Evolutionary conservation across 2,329 filamentous ascomycete genomes (phyloP).

Genomic region (Bertia moriformis): DNA sequence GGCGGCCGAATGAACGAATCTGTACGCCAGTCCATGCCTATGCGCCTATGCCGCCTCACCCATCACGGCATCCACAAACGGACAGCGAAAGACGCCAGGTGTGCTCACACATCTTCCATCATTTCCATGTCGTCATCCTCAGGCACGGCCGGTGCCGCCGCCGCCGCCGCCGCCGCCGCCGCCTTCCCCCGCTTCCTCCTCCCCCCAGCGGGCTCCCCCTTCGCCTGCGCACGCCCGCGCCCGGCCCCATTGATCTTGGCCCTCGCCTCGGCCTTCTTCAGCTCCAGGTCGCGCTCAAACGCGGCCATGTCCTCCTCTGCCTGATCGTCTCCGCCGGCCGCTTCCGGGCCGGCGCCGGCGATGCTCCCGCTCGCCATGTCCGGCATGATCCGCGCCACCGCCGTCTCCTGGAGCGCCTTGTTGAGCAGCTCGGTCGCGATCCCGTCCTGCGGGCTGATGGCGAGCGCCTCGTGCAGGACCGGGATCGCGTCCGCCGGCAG

Average conservation of each 20-base stretch:
- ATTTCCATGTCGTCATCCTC: too few relatives aligned
- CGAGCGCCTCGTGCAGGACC: conserved; percentile 71
- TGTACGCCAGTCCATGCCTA: too few relatives aligned
- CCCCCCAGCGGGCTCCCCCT: conserved; percentile 10
- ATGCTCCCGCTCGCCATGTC: conserved; percentile 5
- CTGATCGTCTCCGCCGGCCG: conserved; percentile 27
- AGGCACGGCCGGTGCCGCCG: too few relatives aligned
- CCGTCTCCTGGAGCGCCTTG: conserved; percentile 53
- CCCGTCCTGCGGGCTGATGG: conserved; percentile 65
- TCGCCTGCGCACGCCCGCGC: conserved; percentile 9
- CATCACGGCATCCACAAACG: too few relatives aligned
- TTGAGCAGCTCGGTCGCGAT: conserved; percentile 67
- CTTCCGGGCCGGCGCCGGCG: conserved; percentile 3
- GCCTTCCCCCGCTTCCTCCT: too few relatives aligned
- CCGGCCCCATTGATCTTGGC: conserved; percentile 13
- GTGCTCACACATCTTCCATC: too few relatives aligned
- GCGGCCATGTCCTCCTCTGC: conserved; percentile 21
- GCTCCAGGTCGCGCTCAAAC: conserved; percentile 36
- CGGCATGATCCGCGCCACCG: conserved; percentile 18
- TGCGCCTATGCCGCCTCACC: too few relatives aligned
- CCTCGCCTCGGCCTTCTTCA: conserved; percentile 27
- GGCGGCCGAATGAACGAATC: too few relatives aligned
- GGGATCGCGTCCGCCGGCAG: conserved; percentile 64
- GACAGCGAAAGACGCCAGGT: too few relatives aligned
- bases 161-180: too few relatives aligned